These are phyloP conservation scores for Capsicum rhomboideum DNA, from an alignment of 257 asterid genomes.

Conservation along the genomic window DNA sequence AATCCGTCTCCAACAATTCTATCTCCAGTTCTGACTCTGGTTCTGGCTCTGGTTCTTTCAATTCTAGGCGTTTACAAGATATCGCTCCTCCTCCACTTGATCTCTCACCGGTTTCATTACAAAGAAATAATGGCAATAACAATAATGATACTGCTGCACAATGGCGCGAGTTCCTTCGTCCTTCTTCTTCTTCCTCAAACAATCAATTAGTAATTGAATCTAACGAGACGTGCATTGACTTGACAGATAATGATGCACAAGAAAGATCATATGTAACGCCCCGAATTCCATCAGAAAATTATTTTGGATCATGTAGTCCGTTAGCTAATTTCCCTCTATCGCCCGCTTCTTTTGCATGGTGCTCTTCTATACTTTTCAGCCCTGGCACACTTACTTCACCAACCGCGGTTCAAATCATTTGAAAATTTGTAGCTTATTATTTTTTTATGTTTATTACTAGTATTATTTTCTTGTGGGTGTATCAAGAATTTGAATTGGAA, in stretches of 20 bases:
- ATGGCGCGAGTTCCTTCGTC: neutral
- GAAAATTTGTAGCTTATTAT: neutral
- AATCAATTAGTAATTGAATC: neutral
- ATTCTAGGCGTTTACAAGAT: conserved; percentile 18
- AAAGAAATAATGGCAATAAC: neutral
- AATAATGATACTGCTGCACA: neutral
- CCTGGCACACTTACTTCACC: conserved; percentile 37
- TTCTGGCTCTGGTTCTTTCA: neutral
- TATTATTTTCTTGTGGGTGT: neutral
- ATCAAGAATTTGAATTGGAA: neutral
- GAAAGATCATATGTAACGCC: neutral
- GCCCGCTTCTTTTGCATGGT: conserved; percentile 59
- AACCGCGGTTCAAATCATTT: neutral
- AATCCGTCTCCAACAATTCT: neutral
- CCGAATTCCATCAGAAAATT: neutral
- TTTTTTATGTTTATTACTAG: neutral
- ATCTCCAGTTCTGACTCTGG: neutral
- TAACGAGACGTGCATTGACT: neutral
- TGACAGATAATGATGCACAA: neutral
- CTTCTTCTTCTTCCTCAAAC: neutral
- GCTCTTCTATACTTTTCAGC: conserved; percentile 51
- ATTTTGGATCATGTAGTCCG: conserved; percentile 21
- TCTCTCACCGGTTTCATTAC: conserved; percentile 14
- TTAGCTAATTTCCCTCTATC: conserved; percentile 39
- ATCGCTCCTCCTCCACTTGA: conserved; percentile 67